These are phyloP conservation scores for Phytophthora vignae DNA, from an alignment of 352 stramenopile species.

Conservation along the genomic window DNA sequence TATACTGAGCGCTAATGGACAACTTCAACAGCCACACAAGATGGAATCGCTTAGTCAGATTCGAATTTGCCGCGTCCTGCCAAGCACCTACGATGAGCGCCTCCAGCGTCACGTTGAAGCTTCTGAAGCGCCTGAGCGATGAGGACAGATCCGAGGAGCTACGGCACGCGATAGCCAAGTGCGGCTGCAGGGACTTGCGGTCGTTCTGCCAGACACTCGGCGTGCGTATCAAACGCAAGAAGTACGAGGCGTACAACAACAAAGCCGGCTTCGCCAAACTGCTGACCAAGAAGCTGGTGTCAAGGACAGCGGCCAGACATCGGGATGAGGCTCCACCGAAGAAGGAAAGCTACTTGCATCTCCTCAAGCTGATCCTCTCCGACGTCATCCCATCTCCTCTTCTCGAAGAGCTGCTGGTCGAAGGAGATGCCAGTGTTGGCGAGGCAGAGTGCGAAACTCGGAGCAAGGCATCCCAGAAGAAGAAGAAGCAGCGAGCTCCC, in stretches of 20 bases:
- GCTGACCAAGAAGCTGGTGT: conserved; percentile 3
- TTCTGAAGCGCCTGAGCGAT: conserved; percentile 36
- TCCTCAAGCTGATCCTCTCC: neutral
- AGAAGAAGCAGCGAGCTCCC: neutral
- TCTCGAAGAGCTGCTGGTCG: neutral
- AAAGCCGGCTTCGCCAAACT: conserved; percentile 1
- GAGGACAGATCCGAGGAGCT: conserved; percentile 6
- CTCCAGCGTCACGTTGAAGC: neutral
- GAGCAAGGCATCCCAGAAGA: conserved; percentile 6
- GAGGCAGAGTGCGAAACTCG: no score
- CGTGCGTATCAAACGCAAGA: neutral
- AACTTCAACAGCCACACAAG: neutral
- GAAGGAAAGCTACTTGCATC: neutral
- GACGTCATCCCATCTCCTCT: neutral
- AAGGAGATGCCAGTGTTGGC: neutral
- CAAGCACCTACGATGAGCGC: neutral
- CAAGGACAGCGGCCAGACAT: neutral
- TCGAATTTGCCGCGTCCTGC: neutral
- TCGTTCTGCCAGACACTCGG: neutral
- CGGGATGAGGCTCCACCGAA: neutral
- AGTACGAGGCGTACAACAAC: conserved; percentile 2
- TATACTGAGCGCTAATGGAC: neutral
- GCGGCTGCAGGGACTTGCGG: neutral
- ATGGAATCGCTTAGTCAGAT: neutral
- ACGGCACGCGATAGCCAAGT: neutral